Evolutionary conservation across 192 early-diverging fungal species (phyloP), one percentile per base, ranked within the genome.

Genomic region (Backusella tarrabulga): DNA sequence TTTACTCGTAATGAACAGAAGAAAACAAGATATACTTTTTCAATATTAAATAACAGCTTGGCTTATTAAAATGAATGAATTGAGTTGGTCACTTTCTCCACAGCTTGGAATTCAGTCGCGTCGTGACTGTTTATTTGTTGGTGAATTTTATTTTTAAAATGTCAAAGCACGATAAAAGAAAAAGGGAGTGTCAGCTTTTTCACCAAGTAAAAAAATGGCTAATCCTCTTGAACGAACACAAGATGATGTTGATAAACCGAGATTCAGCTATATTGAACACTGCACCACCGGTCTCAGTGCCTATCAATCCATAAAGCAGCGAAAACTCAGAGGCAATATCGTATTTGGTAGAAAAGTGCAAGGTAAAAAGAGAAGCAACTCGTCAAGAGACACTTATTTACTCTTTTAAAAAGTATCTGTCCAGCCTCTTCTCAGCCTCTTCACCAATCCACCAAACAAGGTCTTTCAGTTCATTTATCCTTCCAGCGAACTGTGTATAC

Each of bases 401-500:
- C 17, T n/a, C 6, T 2, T 50, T 7, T 63, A 34, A 44, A 9
- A 19, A 72, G 76, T 66, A 0, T 66, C 76, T 4, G 34, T n/a
- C 29, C 23, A 44, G 40, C 50, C 41, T 26, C 17, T 76, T 26
- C 26, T 72, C 2, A 17, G 26, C 2, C 69, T 36, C 14, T 72
- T 63, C 41, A 70, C 23, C 21, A 63, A 38, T 34, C 50, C 21
- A 32, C 14, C 8, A 6, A 63, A 77, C 14, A 44, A 67, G n/a
- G 40, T 41, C 26, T 77, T 60, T 44, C 60, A 72, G 11, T 77
- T 77, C 19, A 60, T 72, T 12, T 67, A 63, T 19, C 34, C 44
- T 14, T 54, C 71, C 23, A 21, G 44, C 42, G 50, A 52, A 11
- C 23, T 50, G 60, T 77, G 76, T 44, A 42, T 44, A 9, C 76